A percentile compares a stretch with the other conserved stretches of the same genome.
phyloP scores from a whole-genome alignment of 2,329 filamentous ascomycete species.

The Sporothrix sp. region DNA sequence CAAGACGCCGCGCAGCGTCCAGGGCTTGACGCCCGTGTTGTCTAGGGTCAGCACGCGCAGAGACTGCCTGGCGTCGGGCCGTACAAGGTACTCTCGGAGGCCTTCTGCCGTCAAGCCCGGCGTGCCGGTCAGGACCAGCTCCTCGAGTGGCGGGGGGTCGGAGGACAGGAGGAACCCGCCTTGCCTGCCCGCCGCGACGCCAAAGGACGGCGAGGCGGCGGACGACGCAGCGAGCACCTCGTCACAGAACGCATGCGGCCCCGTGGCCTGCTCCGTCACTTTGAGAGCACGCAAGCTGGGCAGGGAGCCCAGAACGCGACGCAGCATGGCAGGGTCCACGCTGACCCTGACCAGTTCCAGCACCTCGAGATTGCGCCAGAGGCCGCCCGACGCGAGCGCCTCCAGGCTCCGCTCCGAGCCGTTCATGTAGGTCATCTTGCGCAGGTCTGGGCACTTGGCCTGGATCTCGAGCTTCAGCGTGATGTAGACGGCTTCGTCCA shows the following conservation, averaged over 20 bases:
- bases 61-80: slow-evolving; percentile 46
- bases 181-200: neutral
- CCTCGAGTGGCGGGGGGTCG: slow-evolving; percentile 63
- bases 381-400: slow-evolving; percentile 50
- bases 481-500: slow-evolving; percentile 65
- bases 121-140: slow-evolving; percentile 61
- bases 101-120: slow-evolving; percentile 64
- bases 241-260: slow-evolving; percentile 50
- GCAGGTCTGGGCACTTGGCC: slow-evolving; percentile 68
- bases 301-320: slow-evolving; percentile 60
- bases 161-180: slow-evolving; percentile 43
- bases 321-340: slow-evolving; percentile 60
- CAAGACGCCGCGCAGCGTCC: slow-evolving; percentile 51
- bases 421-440: slow-evolving; percentile 77
- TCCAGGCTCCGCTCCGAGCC: slow-evolving; percentile 74
- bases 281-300: slow-evolving; percentile 62
- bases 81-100: slow-evolving; percentile 56
- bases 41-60: slow-evolving; percentile 62
- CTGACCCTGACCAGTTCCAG: slow-evolving; percentile 59
- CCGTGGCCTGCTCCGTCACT: slow-evolving; percentile 54
- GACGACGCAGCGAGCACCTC: slow-evolving; percentile 51
- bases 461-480: slow-evolving; percentile 77
- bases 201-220: neutral
- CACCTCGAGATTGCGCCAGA: slow-evolving; percentile 64
- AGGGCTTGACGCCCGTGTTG: slow-evolving; percentile 58